Evolutionary conservation across 2,329 filamentous ascomycete species (phyloP), one percentile per base, ranked within the genome.

Genomic region (Penicillium sclerotiorum): DNA sequence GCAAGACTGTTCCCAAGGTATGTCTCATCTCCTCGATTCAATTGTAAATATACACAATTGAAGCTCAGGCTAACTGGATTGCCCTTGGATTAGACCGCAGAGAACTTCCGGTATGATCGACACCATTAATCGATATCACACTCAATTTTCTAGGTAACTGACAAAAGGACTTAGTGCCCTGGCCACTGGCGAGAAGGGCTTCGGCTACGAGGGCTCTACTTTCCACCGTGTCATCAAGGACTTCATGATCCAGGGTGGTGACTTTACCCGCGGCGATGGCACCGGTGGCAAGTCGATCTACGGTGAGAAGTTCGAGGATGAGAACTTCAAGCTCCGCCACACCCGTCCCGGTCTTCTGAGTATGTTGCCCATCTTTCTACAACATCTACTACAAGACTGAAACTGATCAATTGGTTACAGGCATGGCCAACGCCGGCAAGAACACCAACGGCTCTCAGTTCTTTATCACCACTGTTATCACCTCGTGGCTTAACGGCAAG

Each of bases 301-400:
- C 65, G 83, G 84, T 57, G 72, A 76, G 53, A 86, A 85, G 73
- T 87, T 87, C 69, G 72, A 77, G 44, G 84, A 87, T 59, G 84
- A 87, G 79, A 87, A 87, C 79, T 86, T 87, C 76, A 86, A 86
- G 77, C 75, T 86, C 65, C 84, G 84, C 73, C 83, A 86, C 75
- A 84, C 75, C 71, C 83, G 83, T 71, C 82, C 80, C 67, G 83
- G 83, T 51, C 75, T 83, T 48, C 72, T 87, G 56, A 84, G 79
- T 80, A 79, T 8, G 13, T 40, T 18, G 23, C 13, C 11, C 21
- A 8, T 17, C 13, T 18, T 23, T 2, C 33, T 17, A 22, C 15
- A 28, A 17, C 17, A 17, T 23, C 30, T 20, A 13, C n/a, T n/a
- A n/a, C n/a, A n/a, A n/a, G n/a, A 18, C 21, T 20, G 20, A 46